A percentile compares a stretch with the other conserved stretches of the same genome.
These are phyloP conservation scores for Fagopyrum esculentum DNA, from an alignment of 148 eudicot species.

Conservation along the genomic window DNA sequence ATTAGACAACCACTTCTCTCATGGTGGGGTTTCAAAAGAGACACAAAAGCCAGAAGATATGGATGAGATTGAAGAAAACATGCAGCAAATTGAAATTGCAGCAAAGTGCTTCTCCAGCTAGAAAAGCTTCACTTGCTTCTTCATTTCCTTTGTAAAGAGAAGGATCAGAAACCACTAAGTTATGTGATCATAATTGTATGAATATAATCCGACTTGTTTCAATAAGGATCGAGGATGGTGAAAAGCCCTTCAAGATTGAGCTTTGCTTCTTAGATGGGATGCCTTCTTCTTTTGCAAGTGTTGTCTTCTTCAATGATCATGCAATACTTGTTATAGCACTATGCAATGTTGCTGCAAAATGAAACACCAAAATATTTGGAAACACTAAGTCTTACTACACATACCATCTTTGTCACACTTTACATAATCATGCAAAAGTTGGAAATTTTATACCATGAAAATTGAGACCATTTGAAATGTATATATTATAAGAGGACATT, in stretches of 20 bases:
- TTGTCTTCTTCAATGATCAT: slow-evolving; percentile 6
- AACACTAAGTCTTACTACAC: not conserved
- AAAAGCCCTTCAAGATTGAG: slow-evolving; percentile 1
- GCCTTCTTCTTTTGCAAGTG: slow-evolving; percentile 1
- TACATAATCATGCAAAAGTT: not conserved
- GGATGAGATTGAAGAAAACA: slow-evolving; percentile 23
- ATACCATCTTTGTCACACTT: not conserved
- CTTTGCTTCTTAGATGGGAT: not conserved
- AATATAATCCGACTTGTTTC: not conserved
- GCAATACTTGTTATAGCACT: slow-evolving; percentile 1
- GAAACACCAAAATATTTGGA: not conserved
- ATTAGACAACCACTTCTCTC: slow-evolving; percentile 26
- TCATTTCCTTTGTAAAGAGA: not conserved
- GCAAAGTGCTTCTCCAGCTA: slow-evolving; percentile 28
- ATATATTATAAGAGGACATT: no score
- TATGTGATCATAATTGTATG: not conserved
- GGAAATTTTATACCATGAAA: not conserved
- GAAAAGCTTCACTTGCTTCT: slow-evolving; percentile 16
- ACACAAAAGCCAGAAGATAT: slow-evolving; percentile 21
- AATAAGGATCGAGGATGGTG: not conserved
- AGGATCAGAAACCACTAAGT: slow-evolving; percentile 11
- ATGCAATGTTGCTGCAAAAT: not conserved
- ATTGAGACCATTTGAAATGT: no score
- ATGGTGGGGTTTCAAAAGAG: slow-evolving; percentile 26
- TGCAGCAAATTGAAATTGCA: slow-evolving; percentile 12